Base-by-base conservation (phyloP, 257 asterid species). In the Leonotis leonurus region DNA sequence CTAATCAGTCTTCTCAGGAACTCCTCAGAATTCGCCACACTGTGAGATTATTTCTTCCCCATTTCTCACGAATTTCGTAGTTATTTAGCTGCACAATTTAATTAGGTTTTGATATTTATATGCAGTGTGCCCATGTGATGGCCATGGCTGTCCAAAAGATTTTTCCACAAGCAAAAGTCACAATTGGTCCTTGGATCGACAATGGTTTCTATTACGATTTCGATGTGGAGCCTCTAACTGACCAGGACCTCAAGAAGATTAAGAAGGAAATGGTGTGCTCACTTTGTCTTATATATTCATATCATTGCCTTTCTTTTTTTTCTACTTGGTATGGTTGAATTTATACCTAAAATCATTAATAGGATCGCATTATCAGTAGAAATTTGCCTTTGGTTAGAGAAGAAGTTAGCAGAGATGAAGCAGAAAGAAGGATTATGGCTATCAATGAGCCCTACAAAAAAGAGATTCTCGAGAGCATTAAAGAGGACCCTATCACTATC, bases 81-180 rank as follows among this genome's bases (percentile, higher is more conserved):
- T 22, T 45, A 13, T 12, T 43, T 36, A 1, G 57, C 46, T 20
- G 49, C 45, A 37, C 22, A 7, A 14, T 8, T 52, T 12, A 46
- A 16, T 7, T 46, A n/a, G 35, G 17, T 5, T 17, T 33, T 32
- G 12, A 12, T 16, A 48, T 3, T 50, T 30, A 3, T 61, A 18
- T 85, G 85, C 88, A 92, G 98, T 92, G 98, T 81, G 98, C 98
- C 67, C 98, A 92, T 75, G 95, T 92, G 24, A 86, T 92, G 98
- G 98, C 98, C 79, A 92, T 92, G 98, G 98, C 98, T 61, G 98
- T 92, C 72, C 98, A 92, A 73, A 92, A 83, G 81, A 80, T 92
- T 56, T 88, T 72, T 61, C 98, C 98, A 2, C 74, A 86, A 64
- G 97, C 98, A 10, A 92, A 89, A 83, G 98, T 92, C 60, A 88